phyloP scores from a whole-genome alignment of 2,329 filamentous ascomycete species.

The Pseudopithomyces maydicus region DNA sequence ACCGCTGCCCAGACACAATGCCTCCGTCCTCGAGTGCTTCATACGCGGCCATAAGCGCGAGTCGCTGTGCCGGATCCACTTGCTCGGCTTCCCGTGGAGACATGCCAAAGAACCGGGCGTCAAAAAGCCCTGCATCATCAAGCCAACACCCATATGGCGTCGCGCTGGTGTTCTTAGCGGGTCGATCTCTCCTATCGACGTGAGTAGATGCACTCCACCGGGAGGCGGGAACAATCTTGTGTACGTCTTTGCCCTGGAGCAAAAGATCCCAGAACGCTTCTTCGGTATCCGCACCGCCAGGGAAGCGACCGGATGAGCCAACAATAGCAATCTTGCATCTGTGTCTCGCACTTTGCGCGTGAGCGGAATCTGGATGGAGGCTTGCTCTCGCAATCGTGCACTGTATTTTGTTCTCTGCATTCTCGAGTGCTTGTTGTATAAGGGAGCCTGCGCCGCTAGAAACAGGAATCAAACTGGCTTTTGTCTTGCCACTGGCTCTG shows the following conservation, averaged over 20 bases:
- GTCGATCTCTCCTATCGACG: background rate
- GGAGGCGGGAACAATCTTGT: background rate
- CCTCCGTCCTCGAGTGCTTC: conserved; percentile 32
- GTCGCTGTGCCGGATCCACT: conserved; percentile 28
- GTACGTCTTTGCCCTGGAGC: background rate
- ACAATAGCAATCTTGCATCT: background rate
- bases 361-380: too few relatives aligned
- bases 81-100: conserved; percentile 30
- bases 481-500: too few relatives aligned
- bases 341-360: too few relatives aligned
- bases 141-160: conserved; percentile 25
- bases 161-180: background rate
- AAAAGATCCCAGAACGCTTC: background rate
- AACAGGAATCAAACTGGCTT: too few relatives aligned
- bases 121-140: conserved; percentile 30
- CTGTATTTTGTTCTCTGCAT: too few relatives aligned
- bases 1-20: too few relatives aligned
- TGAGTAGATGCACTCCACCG: background rate
- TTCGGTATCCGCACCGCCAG: background rate
- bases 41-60: conserved; percentile 27
- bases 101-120: conserved; percentile 34
- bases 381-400: too few relatives aligned
- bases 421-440: too few relatives aligned
- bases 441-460: too few relatives aligned
- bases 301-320: background rate